These are phyloP conservation scores for Ogataea pilisensis DNA, from an alignment of 805 yeast species.

Conservation along the genomic window DNA sequence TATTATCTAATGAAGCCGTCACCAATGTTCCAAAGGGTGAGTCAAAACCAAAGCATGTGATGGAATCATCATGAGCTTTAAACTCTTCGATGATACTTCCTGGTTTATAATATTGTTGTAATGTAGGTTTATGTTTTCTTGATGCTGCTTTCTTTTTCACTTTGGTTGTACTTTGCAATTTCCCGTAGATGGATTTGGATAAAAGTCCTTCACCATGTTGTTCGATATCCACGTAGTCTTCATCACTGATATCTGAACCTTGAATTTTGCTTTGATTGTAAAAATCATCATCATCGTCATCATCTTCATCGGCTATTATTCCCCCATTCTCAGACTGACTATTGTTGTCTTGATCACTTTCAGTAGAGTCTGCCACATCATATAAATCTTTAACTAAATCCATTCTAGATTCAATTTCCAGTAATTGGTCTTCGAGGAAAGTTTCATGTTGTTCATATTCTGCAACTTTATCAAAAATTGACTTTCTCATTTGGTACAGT, in stretches of 20 bases:
- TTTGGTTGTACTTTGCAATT: slow-evolving; percentile 35
- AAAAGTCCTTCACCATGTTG: slow-evolving; percentile 29
- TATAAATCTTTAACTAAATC: slow-evolving; percentile 40
- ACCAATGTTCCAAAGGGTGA: slow-evolving; percentile 73
- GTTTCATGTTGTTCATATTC: slow-evolving; percentile 57
- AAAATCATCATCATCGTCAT: slow-evolving; percentile 10
- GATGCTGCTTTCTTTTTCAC: slow-evolving; percentile 14
- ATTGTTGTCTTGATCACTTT: slow-evolving; percentile 10
- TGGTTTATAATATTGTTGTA: slow-evolving; percentile 59
- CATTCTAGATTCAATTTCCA: slow-evolving; percentile 40
- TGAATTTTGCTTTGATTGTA: not conserved
- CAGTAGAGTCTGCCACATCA: slow-evolving; percentile 21
- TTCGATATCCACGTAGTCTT: slow-evolving; percentile 14
- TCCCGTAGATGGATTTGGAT: slow-evolving; percentile 42
- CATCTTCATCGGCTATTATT: slow-evolving; percentile 11
- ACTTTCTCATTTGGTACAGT: slow-evolving; percentile 46
- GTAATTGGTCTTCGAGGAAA: slow-evolving; percentile 45
- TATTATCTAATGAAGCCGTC: slow-evolving; percentile 72
- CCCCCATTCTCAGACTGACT: slow-evolving; percentile 6
- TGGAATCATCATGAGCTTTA: slow-evolving; percentile 47
- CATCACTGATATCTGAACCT: no score
- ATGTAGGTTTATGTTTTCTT: slow-evolving; percentile 55
- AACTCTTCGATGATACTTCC: slow-evolving; percentile 51
- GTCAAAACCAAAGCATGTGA: slow-evolving; percentile 64
- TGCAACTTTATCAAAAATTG: slow-evolving; percentile 56